Base-by-base conservation (phyloP, 169 alveolate species). In the Plasmodium gonderi region DNA sequence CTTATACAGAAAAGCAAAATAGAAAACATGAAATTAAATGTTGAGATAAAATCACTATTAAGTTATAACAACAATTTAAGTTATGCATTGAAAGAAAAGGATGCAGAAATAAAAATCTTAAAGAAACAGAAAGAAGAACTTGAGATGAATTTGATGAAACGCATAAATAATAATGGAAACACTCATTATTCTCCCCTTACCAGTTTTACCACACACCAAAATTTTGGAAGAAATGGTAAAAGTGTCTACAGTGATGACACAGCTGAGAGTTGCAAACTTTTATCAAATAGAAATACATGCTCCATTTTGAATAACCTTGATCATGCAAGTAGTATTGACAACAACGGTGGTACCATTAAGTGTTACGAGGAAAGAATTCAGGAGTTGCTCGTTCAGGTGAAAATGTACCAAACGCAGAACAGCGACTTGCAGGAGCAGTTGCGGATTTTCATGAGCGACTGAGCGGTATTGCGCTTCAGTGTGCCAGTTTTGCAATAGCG, bases 341-440 rank as follows among this genome's bases (percentile, higher is more conserved):
- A 31, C 44, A 38, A 65, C 7, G 31, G 45, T 20, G 74, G 47
- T 20, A 38, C 72, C 17, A 76, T 77, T 8, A 20, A 89, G 68
- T 45, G 54, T 68, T 89, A 89, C 69, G 94, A 89, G 47, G 49
- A 89, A 31, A 76, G 72, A 79, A 89, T 89, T 36, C 80, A 89
- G 29, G 94, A 89, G 69, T 42, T 89, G 9, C 33, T 44, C 49
- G 29, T 64, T 12, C 69, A 89, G 47, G 75, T 89, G 17, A 89
- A 89, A 79, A 89, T 89, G 94, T 89, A 89, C 44, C 80, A 77
- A 68, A 76, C 79, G 1, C 17, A 89, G 72, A 89, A 78, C 40
- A 76, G 44, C 14, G 94, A 89, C 64, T 89, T 89, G 75, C 94
- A 89, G 69, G 94, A 89, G 36, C 94, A 89, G 64, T 26, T 89